phyloP scores from a whole-genome alignment of 2,329 filamentous ascomycete genomes.

The Trichoderma sp. region DNA sequence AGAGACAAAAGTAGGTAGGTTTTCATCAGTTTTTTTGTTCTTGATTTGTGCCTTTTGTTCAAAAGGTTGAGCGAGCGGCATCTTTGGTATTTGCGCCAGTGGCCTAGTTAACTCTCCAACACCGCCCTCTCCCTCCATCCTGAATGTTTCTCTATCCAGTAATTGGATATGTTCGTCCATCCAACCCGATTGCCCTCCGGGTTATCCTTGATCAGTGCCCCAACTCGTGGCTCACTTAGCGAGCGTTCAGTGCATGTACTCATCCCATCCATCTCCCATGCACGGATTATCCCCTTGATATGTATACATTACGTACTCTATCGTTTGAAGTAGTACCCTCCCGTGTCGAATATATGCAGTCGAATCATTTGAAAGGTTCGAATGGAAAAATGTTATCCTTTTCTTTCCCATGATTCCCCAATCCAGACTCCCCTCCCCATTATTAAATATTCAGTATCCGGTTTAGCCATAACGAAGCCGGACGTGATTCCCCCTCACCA shows the following conservation, averaged over 20 bases:
- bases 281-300: slow-evolving; percentile 39
- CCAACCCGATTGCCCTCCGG: not conserved
- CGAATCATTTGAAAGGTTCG: slow-evolving; percentile 22
- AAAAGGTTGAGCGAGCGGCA: slow-evolving; percentile 41
- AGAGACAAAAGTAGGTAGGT: not conserved
- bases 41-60: slow-evolving; percentile 28
- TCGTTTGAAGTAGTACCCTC: slow-evolving; percentile 31
- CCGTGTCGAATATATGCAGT: slow-evolving; percentile 35
- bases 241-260: slow-evolving; percentile 37
- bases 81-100: slow-evolving; percentile 41
- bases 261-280: slow-evolving; percentile 31
- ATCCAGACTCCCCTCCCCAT: slow-evolving; percentile 30
- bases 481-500: slow-evolving; percentile 30
- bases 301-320: slow-evolving; percentile 46
- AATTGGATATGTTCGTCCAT: not conserved
- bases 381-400: slow-evolving; percentile 18
- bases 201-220: slow-evolving; percentile 22
- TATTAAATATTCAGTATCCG: slow-evolving; percentile 28
- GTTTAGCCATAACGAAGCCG: slow-evolving; percentile 32
- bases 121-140: not conserved
- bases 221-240: slow-evolving; percentile 34
- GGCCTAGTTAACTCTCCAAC: slow-evolving; percentile 25
- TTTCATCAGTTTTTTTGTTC: slow-evolving; percentile 24
- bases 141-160: not conserved
- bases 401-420: slow-evolving; percentile 16